Evolutionary conservation across 768 basidiomycete species (phyloP), one percentile per base, ranked within the genome.

Genomic region (Psilocybe sp.): DNA sequence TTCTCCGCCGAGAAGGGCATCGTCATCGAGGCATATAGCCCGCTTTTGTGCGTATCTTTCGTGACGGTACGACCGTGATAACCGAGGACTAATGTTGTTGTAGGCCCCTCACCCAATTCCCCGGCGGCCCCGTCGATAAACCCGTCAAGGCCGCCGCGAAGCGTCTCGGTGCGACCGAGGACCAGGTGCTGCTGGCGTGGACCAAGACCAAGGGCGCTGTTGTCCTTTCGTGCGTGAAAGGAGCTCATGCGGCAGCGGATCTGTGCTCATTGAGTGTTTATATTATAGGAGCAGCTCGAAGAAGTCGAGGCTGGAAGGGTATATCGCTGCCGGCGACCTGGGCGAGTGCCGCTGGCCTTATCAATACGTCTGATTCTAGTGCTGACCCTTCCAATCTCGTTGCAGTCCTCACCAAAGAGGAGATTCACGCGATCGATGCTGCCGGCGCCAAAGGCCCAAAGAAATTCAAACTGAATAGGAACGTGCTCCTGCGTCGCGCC

Each of bases 151-250:
- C 67, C 13, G 82, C 87, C 34, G 79, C 84, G 0, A 60, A 69
- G 8, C 69, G 76, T 5, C 71, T 80, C 18, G 68, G 72, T 7
- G 79, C 74, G 13, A 76, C 77, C 2, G 68, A 77, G 1, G 87
- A 87, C 50, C 87, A 90, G 61, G 77, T 88, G 8, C 69, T 89
- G 5, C 71, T 89, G 7, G 84, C 85, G 1, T 88, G 87, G 87
- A 75, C 78, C 4, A 85, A 81, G 59, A 70, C 78, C 10, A 88
- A 90, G 60, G 83, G 81, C 14, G 79, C 77, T 1, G 77, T 86
- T 5, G 76, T 77, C 32, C 75, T 87, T 55, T 87, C 83, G 82
- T 86, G 59, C 40, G 63, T 50, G 13, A 16, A 16, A 20, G n/a
- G 20, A 39, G 13, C 31, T 31, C 4, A 46, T 18, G 12, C n/a